A percentile compares a stretch with the other conserved stretches of the same genome.
These are phyloP conservation scores for Lomentospora prolificans DNA, from an alignment of 2,329 filamentous ascomycete species.

Conservation along the genomic window DNA sequence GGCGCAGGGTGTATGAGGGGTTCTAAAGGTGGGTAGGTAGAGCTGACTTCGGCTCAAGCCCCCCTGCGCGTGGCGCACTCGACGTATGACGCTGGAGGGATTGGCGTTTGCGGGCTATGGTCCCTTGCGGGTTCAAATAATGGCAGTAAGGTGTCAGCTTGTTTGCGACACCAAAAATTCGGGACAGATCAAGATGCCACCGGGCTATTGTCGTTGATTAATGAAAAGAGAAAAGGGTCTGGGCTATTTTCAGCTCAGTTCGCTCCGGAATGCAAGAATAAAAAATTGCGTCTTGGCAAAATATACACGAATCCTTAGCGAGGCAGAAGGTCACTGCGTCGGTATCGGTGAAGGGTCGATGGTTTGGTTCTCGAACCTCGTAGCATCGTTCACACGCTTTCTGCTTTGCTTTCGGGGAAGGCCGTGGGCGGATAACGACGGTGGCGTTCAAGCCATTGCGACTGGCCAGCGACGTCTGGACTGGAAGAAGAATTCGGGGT, in stretches of 20 bases:
- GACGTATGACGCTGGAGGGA: neutral
- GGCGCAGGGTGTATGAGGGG: neutral
- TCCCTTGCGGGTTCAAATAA: too few species aligned
- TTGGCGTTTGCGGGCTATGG: too few species aligned
- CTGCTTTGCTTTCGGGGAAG: neutral
- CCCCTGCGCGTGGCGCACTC: slow-evolving; percentile 1
- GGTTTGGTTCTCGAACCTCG: neutral
- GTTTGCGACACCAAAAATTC: too few species aligned
- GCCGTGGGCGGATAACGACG: neutral
- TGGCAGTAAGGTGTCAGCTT: too few species aligned
- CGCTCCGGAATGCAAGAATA: too few species aligned
- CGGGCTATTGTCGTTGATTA: too few species aligned
- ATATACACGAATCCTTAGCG: too few species aligned
- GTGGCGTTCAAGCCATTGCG: neutral
- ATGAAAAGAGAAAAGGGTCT: too few species aligned
- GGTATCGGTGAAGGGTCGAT: neutral
- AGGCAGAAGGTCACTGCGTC: neutral
- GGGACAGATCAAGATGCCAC: too few species aligned
- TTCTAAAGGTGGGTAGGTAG: neutral
- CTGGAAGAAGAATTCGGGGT: neutral
- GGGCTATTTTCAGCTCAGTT: too few species aligned
- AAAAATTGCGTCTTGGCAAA: too few species aligned
- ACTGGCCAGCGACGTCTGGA: neutral
- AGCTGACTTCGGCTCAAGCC: too few species aligned
- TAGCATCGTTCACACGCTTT: neutral